These are phyloP conservation scores for Penicillium egyptiacum DNA, from an alignment of 495 filamentous ascomycete genomes.

Conservation along the genomic window DNA sequence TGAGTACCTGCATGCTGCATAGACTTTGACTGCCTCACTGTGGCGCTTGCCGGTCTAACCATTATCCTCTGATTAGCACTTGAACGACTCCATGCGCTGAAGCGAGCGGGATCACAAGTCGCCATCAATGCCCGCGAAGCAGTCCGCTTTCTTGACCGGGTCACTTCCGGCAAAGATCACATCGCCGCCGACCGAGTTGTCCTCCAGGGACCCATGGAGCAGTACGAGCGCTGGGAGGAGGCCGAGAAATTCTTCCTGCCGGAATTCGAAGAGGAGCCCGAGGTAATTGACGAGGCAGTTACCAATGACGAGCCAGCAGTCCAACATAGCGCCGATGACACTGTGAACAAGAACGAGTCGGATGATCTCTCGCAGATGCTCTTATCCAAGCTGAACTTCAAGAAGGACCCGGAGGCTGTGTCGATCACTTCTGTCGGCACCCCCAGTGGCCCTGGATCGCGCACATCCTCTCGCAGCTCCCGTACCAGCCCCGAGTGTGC, in stretches of 20 bases:
- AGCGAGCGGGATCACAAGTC: conserved; percentile 55
- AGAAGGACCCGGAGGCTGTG: conserved; percentile 46
- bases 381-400: conserved; percentile 53
- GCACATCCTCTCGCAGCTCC: conserved; percentile 52
- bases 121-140: conserved; percentile 64
- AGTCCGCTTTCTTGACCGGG: conserved; percentile 64
- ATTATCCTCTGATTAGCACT: conserved; percentile 46
- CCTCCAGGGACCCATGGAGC: conserved; percentile 59
- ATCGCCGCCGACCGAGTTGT: conserved; percentile 48
- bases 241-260: conserved; percentile 60
- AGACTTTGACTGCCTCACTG: neutral
- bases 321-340: conserved; percentile 18
- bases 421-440: conserved; percentile 53
- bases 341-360: conserved; percentile 21
- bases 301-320: conserved; percentile 20
- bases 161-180: conserved; percentile 55
- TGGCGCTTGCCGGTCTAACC: conserved; percentile 11
- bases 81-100: conserved; percentile 55
- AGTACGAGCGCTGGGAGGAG: conserved; percentile 59
- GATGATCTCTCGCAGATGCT: conserved; percentile 53
- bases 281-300: conserved; percentile 24
- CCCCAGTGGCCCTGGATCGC: conserved; percentile 43
- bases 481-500: conserved; percentile 51
- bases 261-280: conserved; percentile 51
- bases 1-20: conserved; percentile 35